Evolutionary conservation across 2,329 filamentous ascomycete genomes (phyloP).

Genomic region (Curvularia hawaiiensis): DNA sequence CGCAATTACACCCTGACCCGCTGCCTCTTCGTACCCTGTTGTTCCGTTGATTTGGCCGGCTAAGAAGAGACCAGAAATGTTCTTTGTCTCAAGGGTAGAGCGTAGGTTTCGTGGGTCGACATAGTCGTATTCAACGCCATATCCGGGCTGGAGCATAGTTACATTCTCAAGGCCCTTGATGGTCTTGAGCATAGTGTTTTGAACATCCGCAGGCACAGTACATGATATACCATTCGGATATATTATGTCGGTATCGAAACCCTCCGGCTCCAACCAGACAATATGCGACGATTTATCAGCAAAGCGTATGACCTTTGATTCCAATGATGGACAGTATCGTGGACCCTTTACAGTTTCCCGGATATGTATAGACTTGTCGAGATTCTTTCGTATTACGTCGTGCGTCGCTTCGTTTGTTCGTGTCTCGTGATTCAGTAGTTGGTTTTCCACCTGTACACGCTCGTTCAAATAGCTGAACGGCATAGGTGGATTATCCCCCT

Average conservation of each 20-base stretch:
- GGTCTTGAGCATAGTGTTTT: conserved; percentile 82
- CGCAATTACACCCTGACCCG: conserved; percentile 88
- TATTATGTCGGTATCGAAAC: conserved; percentile 85
- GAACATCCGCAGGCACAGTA: conserved; percentile 89
- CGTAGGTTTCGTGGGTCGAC: conserved; percentile 89
- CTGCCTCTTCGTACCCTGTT: conserved; percentile 96
- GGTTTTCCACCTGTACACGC: conserved; percentile 75
- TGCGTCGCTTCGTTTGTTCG: conserved; percentile 85
- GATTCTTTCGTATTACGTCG: conserved; percentile 80
- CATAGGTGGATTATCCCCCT: conserved; percentile 81
- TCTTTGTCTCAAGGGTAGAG: conserved; percentile 92
- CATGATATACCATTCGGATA: conserved; percentile 98
- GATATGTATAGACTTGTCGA: conserved; percentile 97
- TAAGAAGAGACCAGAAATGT: conserved; percentile 84
- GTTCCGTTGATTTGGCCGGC: conserved; percentile 98
- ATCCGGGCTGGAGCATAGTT: conserved; percentile 90
- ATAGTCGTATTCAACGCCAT: conserved; percentile 98
- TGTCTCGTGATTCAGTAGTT: conserved; percentile 85
- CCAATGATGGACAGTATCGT: conserved; percentile 92
- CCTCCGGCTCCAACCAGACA: conserved; percentile 97
- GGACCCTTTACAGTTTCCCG: conserved; percentile 93
- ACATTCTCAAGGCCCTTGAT: conserved; percentile 88
- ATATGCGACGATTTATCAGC: conserved; percentile 80
- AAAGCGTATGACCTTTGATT: conserved; percentile 92
- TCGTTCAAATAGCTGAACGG: conserved; percentile 93